These are phyloP conservation scores for Leccinellum rugosiceps DNA, from an alignment of 768 basidiomycete species.

Conservation along the genomic window DNA sequence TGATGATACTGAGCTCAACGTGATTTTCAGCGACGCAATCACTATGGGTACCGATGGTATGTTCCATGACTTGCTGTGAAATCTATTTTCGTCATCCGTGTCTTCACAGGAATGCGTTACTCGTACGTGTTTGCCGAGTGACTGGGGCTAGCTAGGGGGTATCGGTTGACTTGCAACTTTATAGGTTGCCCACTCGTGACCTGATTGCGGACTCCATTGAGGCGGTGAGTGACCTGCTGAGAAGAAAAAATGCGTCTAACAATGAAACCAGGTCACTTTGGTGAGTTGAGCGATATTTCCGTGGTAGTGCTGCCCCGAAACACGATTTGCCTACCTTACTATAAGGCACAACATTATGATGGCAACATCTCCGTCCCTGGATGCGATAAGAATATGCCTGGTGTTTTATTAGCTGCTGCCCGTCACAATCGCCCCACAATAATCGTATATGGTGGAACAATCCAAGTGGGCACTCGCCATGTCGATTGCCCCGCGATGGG, in stretches of 20 bases:
- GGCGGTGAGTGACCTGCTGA: conserved; percentile 44
- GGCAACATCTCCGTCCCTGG: conserved; percentile 85
- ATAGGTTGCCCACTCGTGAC: conserved; percentile 80
- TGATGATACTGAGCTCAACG: not conserved
- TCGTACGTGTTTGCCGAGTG: conserved; percentile 49
- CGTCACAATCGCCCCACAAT: conserved; percentile 87
- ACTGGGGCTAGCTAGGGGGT: not conserved
- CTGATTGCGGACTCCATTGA: conserved; percentile 90
- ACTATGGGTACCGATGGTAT: conserved; percentile 87
- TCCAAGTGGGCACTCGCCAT: conserved; percentile 70
- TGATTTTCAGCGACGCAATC: conserved; percentile 64
- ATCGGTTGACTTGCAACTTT: not conserved
- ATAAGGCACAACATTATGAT: conserved; percentile 83
- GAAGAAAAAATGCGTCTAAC: conserved; percentile 6
- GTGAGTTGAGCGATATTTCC: conserved; percentile 29
- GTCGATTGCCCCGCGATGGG: conserved; percentile 81
- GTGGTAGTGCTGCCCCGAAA: not conserved
- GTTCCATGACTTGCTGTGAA: conserved; percentile 14
- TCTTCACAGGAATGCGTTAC: conserved; percentile 72
- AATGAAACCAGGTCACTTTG: conserved; percentile 47
- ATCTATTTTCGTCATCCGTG: not conserved
- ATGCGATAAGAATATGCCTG: conserved; percentile 94
- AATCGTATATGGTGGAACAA: conserved; percentile 85
- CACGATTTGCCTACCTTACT: not conserved
- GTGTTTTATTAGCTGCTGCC: conserved; percentile 80